These are phyloP conservation scores for Eucommia ulmoides DNA, from an alignment of 257 asterid genomes.

Conservation along the genomic window DNA sequence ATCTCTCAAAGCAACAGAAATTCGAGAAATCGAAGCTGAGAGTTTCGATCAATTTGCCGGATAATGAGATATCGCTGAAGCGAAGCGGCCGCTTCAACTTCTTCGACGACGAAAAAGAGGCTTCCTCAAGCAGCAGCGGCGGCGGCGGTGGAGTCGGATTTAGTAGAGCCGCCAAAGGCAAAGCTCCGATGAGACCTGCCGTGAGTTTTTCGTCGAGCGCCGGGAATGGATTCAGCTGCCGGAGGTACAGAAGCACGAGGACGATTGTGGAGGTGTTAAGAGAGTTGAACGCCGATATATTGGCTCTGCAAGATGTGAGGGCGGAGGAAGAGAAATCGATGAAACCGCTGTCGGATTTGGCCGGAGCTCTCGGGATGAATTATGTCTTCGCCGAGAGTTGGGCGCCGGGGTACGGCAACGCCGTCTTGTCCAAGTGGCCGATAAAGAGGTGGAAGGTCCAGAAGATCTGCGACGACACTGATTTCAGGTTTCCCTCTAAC, in stretches of 20 bases:
- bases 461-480: conserved; percentile 67
- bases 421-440: conserved; percentile 82
- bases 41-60: conserved; percentile 87
- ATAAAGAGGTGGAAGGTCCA: conserved; percentile 78
- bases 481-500: conserved; percentile 46
- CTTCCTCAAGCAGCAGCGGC: not conserved
- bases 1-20: conserved; percentile 31
- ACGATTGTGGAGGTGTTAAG: conserved; percentile 56
- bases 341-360: conserved; percentile 87
- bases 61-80: conserved; percentile 78
- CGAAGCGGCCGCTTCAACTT: conserved; percentile 43
- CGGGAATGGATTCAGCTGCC: conserved; percentile 4
- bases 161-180: conserved; percentile 32
- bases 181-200: conserved; percentile 35
- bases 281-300: conserved; percentile 71
- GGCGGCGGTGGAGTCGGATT: conserved; percentile 10
- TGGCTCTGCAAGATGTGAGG: conserved; percentile 87
- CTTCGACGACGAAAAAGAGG: conserved; percentile 12
- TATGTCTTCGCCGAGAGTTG: conserved; percentile 95
- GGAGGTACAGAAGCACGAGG: conserved; percentile 16
- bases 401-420: conserved; percentile 98
- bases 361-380: conserved; percentile 76
- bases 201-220: conserved; percentile 17
- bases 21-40: conserved; percentile 58
- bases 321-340: conserved; percentile 90